phyloP scores from a whole-genome alignment of 2,329 filamentous ascomycete species.

The Nigrospora osmanthi region DNA sequence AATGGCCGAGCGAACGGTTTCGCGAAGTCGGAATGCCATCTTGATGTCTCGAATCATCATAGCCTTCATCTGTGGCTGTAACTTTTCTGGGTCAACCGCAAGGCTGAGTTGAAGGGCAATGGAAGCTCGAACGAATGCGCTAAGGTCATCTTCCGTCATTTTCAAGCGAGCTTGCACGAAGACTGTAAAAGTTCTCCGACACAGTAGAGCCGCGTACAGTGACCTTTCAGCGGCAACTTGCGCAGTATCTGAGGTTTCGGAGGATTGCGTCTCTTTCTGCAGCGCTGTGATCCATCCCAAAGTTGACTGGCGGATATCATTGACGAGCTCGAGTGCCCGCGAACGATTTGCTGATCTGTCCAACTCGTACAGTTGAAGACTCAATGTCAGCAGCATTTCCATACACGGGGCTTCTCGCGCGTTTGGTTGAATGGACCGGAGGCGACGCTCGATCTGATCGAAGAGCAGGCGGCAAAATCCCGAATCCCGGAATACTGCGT shows the following conservation, averaged over 20 bases:
- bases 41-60: conserved; percentile 39
- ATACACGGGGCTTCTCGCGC: conserved; percentile 54
- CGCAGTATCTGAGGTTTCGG: conserved; percentile 26
- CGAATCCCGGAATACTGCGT: conserved; percentile 39
- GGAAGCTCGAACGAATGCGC: conserved; percentile 13
- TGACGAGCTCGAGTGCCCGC: conserved; percentile 25
- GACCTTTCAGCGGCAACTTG: conserved; percentile 32
- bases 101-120: conserved; percentile 37
- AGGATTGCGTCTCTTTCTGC: conserved; percentile 31
- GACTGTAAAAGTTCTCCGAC: conserved; percentile 20
- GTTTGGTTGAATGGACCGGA: conserved; percentile 40
- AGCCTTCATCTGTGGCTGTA: conserved; percentile 24
- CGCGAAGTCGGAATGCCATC: conserved; percentile 27
- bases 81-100: conserved; percentile 21
- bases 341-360: conserved; percentile 1
- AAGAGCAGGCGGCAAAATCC: conserved; percentile 40
- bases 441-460: conserved; percentile 31
- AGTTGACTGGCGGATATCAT: conserved; percentile 30
- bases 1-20: conserved; percentile 26
- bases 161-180: conserved; percentile 1
- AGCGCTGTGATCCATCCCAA: conserved; percentile 40
- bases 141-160: conserved; percentile 9
- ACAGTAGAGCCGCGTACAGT: conserved; percentile 49
- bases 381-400: conserved; percentile 46
- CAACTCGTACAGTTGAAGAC: conserved; percentile 28